These are phyloP conservation scores for Xylaria sp. DNA, from an alignment of 2,329 filamentous ascomycete genomes.

Conservation along the genomic window DNA sequence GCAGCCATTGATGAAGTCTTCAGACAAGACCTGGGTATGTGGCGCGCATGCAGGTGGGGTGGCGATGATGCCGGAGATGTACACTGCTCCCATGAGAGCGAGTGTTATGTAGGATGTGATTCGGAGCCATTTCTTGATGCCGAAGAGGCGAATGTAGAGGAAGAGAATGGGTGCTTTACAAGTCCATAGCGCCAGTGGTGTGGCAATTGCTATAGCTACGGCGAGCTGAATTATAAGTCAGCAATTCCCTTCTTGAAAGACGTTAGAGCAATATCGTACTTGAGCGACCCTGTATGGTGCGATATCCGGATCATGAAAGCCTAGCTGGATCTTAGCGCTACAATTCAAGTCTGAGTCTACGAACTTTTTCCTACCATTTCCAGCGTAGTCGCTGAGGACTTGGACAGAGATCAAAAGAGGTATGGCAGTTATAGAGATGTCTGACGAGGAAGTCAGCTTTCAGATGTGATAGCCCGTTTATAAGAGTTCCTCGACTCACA, in stretches of 20 bases:
- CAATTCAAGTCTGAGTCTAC: not conserved
- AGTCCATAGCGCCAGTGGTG: conserved; percentile 33
- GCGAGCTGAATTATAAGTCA: conserved; percentile 27
- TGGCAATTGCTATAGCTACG: conserved; percentile 26
- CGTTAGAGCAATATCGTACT: conserved; percentile 12
- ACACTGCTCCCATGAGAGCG: conserved; percentile 23
- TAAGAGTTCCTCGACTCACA: conserved; percentile 26
- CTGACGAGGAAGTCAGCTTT: conserved; percentile 15
- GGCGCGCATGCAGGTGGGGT: conserved; percentile 34
- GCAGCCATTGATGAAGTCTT: conserved; percentile 24
- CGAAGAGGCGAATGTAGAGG: conserved; percentile 36
- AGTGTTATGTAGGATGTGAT: conserved; percentile 26
- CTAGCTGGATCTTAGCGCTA: conserved; percentile 24
- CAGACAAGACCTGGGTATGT: conserved; percentile 20
- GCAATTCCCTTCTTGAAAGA: not conserved
- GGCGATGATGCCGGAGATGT: conserved; percentile 23
- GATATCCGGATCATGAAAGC: conserved; percentile 31
- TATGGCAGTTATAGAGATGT: conserved; percentile 34
- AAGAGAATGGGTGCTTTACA: conserved; percentile 39
- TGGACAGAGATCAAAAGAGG: conserved; percentile 32
- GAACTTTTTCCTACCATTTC: conserved; percentile 29
- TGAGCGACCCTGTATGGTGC: conserved; percentile 31
- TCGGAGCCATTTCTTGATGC: conserved; percentile 35
- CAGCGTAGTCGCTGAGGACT: conserved; percentile 29
- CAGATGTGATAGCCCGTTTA: not conserved